Evolutionary conservation across 2,329 filamentous ascomycete species (phyloP).

Genomic region (Diaporthe capsici): DNA sequence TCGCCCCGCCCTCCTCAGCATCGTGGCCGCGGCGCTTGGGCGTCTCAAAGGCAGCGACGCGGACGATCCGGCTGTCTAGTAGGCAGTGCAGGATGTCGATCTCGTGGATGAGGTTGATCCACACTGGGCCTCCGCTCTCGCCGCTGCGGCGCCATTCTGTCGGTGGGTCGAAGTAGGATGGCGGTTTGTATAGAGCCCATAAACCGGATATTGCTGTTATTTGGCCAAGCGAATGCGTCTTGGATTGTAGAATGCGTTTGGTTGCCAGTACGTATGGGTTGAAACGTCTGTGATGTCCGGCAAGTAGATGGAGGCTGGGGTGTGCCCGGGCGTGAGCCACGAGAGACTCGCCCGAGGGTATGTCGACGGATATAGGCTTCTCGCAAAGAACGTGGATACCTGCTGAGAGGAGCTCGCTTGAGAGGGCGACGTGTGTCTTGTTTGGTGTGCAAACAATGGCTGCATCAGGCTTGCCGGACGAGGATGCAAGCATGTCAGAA

Average conservation of each 20-base stretch:
- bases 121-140: slow-evolving; percentile 61
- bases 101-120: slow-evolving; percentile 74
- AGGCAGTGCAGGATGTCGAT: slow-evolving; percentile 70
- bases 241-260: slow-evolving; percentile 57
- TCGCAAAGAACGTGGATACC: slow-evolving; percentile 70
- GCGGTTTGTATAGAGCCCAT: slow-evolving; percentile 67
- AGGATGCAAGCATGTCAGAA: slow-evolving; percentile 56
- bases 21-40: slow-evolving; percentile 59
- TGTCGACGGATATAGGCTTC: slow-evolving; percentile 66
- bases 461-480: slow-evolving; percentile 59
- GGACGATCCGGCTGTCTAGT: slow-evolving; percentile 62
- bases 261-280: slow-evolving; percentile 68
- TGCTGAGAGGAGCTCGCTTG: slow-evolving; percentile 61
- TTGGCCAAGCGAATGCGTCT: slow-evolving; percentile 57
- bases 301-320: slow-evolving; percentile 59
- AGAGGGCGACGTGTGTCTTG: slow-evolving; percentile 66
- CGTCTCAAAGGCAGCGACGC: slow-evolving; percentile 65
- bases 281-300: slow-evolving; percentile 72
- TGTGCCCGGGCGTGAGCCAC: slow-evolving; percentile 46
- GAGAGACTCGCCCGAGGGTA: slow-evolving; percentile 52
- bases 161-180: slow-evolving; percentile 63
- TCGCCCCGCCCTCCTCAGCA: slow-evolving; percentile 69
- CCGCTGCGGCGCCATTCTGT: slow-evolving; percentile 61
- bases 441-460: slow-evolving; percentile 74
- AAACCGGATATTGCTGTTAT: slow-evolving; percentile 68